Conservation (phyloP, 2,329 filamentous ascomycete species). For the Venturia asperata region DNA sequence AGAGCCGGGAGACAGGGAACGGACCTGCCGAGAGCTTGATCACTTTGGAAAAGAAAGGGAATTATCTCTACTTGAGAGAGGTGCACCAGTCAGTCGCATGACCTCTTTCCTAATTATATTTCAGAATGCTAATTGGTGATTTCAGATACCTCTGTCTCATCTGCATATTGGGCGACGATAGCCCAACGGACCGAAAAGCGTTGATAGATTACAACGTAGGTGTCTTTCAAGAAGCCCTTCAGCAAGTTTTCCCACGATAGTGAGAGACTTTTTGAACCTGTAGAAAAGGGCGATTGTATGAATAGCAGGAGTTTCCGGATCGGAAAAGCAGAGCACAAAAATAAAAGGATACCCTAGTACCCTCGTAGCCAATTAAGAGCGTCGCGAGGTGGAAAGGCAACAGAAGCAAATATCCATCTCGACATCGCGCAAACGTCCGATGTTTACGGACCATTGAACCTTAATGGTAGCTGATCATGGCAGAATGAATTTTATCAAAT, state of each 20-base stretch:
- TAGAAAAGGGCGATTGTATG: background rate
- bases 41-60: constrained; percentile 51
- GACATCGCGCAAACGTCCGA: no score
- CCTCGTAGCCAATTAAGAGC: no score
- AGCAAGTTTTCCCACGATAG: constrained; percentile 61
- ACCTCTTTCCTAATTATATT: no score
- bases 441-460: no score
- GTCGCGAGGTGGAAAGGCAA: no score
- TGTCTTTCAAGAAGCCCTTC: constrained; percentile 69
- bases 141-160: constrained; percentile 68
- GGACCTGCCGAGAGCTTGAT: constrained; percentile 57
- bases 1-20: constrained; percentile 34
- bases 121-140: background rate
- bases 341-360: no score
- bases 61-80: constrained; percentile 58
- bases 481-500: no score
- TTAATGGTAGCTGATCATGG: no score
- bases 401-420: no score
- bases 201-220: constrained; percentile 83
- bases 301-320: no score
- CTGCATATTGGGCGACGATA: constrained; percentile 76
- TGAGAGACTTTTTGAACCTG: background rate
- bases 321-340: no score
- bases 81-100: constrained; percentile 53
- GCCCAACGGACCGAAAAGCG: constrained; percentile 74